A percentile compares a stretch with the other conserved stretches of the same genome.
These are phyloP conservation scores for Torulaspora microellipsoides DNA, from an alignment of 805 yeast species.

Conservation along the genomic window DNA sequence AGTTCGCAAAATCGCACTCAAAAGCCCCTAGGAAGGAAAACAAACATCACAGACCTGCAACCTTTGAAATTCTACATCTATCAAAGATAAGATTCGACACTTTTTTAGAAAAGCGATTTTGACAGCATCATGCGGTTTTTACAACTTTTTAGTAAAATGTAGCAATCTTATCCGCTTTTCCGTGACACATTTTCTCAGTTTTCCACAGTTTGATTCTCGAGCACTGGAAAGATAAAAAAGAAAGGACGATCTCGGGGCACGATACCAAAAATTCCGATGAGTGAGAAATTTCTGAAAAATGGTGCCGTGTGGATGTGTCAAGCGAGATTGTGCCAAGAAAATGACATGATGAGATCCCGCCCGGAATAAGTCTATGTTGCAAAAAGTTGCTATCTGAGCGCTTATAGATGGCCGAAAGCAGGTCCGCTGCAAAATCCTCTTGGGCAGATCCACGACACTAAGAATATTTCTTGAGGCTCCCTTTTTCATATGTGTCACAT, in stretches of 20 bases:
- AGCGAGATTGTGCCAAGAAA: background rate
- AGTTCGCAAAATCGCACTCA: background rate
- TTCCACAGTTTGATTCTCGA: background rate
- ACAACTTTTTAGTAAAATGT: background rate
- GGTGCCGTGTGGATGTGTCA: background rate
- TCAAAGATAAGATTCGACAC: background rate
- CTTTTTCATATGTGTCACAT: background rate
- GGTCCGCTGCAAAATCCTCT: too few species aligned
- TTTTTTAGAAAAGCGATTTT: background rate
- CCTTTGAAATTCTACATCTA: background rate
- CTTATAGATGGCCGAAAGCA: background rate
- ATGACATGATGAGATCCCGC: background rate
- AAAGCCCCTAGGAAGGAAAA: background rate
- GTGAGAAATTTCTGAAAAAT: background rate
- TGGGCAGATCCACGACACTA: background rate
- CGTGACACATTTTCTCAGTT: background rate
- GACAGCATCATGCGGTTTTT: slow-evolving; percentile 1
- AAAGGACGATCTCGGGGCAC: background rate
- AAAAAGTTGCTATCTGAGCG: background rate
- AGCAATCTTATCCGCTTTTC: background rate
- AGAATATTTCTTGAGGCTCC: too few species aligned
- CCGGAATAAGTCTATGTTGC: background rate
- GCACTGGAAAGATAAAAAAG: background rate
- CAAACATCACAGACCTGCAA: background rate
- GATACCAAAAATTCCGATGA: background rate